These are phyloP conservation scores for Stygiomarasmius scandens DNA, from an alignment of 1,284 basidiomycete species.

Conservation along the genomic window DNA sequence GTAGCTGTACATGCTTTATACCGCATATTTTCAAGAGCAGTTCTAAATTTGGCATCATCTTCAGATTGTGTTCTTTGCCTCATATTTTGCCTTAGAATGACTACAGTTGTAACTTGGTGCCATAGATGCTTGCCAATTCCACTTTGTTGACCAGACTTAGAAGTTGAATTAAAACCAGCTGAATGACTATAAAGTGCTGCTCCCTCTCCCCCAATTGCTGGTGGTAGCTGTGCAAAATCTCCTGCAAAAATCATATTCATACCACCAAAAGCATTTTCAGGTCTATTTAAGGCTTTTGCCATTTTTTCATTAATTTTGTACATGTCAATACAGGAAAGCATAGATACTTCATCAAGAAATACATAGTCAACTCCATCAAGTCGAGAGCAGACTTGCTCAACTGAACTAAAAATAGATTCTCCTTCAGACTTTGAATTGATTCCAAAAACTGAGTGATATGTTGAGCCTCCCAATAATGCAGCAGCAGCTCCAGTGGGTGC, in stretches of 20 bases:
- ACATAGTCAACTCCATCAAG: conserved; percentile 23
- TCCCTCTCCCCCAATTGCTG: conserved; percentile 5
- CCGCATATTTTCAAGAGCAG: conserved; percentile 27
- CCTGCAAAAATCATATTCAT: conserved; percentile 28
- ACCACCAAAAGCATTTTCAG: conserved; percentile 21
- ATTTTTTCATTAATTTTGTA: conserved; percentile 21
- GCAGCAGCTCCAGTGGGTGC: conserved; percentile 37
- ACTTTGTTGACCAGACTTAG: conserved; percentile 18
- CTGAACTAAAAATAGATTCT: not conserved
- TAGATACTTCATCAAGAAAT: conserved; percentile 23
- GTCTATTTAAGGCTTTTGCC: conserved; percentile 8
- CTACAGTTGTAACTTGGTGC: conserved; percentile 37
- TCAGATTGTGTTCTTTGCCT: conserved; percentile 26
- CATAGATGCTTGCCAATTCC: conserved; percentile 35
- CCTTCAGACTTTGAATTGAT: conserved; percentile 14
- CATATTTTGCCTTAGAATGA: conserved; percentile 41
- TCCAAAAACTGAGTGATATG: conserved; percentile 30
- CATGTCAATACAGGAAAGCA: conserved; percentile 18
- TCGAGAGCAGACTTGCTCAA: not conserved
- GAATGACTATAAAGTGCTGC: conserved; percentile 14
- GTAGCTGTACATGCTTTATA: conserved; percentile 31
- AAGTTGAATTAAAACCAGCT: conserved; percentile 1
- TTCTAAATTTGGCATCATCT: conserved; percentile 29
- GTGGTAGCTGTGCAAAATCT: conserved; percentile 32
- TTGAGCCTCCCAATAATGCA: conserved; percentile 28